phyloP scores from a whole-genome alignment of 2,329 filamentous ascomycete species.

The Ascochyta clinopodiicola region DNA sequence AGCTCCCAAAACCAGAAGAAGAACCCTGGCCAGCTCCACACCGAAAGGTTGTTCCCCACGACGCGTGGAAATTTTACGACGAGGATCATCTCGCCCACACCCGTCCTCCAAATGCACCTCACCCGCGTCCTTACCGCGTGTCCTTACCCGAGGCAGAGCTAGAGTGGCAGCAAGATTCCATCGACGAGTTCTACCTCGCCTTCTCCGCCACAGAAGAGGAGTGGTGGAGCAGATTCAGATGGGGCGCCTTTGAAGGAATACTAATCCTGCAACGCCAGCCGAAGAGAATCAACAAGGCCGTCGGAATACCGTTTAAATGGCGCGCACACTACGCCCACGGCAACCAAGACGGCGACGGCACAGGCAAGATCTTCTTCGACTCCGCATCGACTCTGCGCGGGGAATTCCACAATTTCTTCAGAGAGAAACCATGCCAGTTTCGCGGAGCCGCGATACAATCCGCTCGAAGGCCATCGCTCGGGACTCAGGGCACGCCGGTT shows the following conservation, averaged over 20 bases:
- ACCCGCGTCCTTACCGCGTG: background rate
- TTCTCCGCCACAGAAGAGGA: constrained; percentile 4
- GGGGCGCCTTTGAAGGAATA: background rate
- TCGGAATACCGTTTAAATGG: background rate
- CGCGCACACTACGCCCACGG: background rate
- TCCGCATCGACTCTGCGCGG: background rate
- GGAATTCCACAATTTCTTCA: background rate
- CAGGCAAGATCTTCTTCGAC: background rate
- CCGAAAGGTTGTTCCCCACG: background rate
- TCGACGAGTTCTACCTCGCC: background rate
- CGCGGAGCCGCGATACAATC: constrained; percentile 2
- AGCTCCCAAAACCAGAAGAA: background rate
- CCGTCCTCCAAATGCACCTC: background rate
- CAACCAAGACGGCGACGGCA: background rate
- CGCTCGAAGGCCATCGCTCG: background rate
- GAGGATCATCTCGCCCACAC: background rate
- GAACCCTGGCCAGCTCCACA: background rate
- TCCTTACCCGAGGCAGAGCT: background rate
- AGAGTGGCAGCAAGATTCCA: background rate
- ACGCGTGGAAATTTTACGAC: background rate
- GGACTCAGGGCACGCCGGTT: background rate
- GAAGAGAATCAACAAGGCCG: background rate
- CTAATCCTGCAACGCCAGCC: background rate
- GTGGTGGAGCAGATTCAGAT: constrained; percentile 1
- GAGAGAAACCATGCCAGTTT: background rate